A percentile compares a stretch with the other conserved stretches of the same genome.
Conservation (phyloP, 768 basidiomycete species). For the Auriscalpium vulgare region DNA sequence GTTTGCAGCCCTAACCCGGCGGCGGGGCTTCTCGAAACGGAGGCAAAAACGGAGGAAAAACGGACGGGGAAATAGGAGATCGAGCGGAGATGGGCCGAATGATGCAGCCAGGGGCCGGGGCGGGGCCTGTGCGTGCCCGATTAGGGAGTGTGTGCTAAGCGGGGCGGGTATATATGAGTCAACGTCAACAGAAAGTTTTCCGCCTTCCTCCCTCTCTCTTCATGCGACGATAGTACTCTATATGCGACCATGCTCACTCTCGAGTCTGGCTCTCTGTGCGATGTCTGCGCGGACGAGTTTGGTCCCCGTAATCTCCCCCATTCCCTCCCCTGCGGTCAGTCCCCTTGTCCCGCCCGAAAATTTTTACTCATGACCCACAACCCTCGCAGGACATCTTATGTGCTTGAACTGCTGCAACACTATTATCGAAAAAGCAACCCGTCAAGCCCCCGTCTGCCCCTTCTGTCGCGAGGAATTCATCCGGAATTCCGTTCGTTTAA, state of each 20-base stretch:
- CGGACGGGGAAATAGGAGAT: neutral
- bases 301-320: slow-evolving; percentile 67
- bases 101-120: neutral
- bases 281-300: slow-evolving; percentile 86
- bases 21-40: neutral
- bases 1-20: neutral
- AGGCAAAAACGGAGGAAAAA: neutral
- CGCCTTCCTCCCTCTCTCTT: slow-evolving; percentile 4
- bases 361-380: slow-evolving; percentile 8
- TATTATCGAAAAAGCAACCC: slow-evolving; percentile 75
- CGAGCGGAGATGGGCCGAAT: neutral
- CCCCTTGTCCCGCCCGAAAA: slow-evolving; percentile 18
- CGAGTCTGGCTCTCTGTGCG: slow-evolving; percentile 75
- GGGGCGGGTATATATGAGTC: slow-evolving; percentile 5
- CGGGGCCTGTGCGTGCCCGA: neutral
- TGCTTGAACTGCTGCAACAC: slow-evolving; percentile 71
- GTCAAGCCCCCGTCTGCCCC: slow-evolving; percentile 69
- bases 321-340: slow-evolving; percentile 74
- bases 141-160: neutral
- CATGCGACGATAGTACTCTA: slow-evolving; percentile 3
- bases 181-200: slow-evolving; percentile 11
- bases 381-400: slow-evolving; percentile 62
- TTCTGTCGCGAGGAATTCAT: slow-evolving; percentile 78
- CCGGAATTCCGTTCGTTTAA: slow-evolving; percentile 57
- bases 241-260: slow-evolving; percentile 63